Percentiles rank a stretch among this genome's conserved stretches.
phyloP scores from a whole-genome alignment of 2,329 filamentous ascomycete species.

The Arthrobotrys sphaeroides region DNA sequence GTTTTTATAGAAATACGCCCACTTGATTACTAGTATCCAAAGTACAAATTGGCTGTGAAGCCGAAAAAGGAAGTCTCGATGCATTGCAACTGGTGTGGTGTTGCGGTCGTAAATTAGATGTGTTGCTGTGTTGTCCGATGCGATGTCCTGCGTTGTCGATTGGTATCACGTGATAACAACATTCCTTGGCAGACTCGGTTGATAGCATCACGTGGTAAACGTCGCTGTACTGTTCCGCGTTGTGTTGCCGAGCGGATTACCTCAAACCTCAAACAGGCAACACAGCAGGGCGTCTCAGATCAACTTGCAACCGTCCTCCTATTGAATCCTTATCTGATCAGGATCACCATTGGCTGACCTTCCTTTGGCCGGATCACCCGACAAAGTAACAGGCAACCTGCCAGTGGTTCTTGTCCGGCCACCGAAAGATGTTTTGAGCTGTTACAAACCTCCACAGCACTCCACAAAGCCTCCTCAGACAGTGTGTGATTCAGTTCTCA shows the following conservation, averaged over 20 bases:
- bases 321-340: background rate
- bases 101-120: slow-evolving; percentile 20
- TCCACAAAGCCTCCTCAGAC: background rate
- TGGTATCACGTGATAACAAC: background rate
- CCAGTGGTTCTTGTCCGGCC: background rate
- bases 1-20: too few species aligned
- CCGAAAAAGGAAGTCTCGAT: background rate
- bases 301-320: background rate
- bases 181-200: too few species aligned
- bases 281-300: background rate
- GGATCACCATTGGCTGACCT: background rate
- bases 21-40: too few species aligned
- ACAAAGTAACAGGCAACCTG: background rate
- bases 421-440: slow-evolving; percentile 1
- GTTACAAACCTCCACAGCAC: background rate
- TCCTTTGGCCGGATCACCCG: background rate
- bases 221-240: too few species aligned
- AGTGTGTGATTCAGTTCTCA: background rate
- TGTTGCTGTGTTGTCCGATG: slow-evolving; percentile 31
- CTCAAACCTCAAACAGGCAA: background rate
- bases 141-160: background rate
- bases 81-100: background rate
- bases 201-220: too few species aligned
- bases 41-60: too few species aligned
- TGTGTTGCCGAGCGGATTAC: too few species aligned